A percentile compares a stretch with the other conserved stretches of the same genome.
Conservation (phyloP, 139 green algal genomes). For the Coccomyxa sp. region DNA sequence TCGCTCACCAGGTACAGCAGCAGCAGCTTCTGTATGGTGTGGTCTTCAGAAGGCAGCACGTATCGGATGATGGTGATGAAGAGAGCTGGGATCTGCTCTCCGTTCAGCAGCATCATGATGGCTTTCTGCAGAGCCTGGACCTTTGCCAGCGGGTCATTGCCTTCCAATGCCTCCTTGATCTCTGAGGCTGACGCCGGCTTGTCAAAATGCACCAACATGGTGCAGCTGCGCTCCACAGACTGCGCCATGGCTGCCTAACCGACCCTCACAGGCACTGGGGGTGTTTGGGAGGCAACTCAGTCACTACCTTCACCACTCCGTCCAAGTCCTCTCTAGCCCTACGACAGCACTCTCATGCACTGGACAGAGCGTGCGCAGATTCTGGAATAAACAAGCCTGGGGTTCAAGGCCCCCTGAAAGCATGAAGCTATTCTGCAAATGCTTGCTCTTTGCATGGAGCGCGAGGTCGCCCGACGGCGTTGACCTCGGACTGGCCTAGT, state of each 20-base stretch:
- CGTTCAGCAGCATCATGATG: conserved; percentile 88
- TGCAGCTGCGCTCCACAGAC: conserved; percentile 75
- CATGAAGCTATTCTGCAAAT: too few relatives aligned
- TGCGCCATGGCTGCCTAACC: conserved; percentile 42
- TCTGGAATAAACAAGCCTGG: too few relatives aligned
- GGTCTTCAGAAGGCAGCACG: conserved; percentile 96
- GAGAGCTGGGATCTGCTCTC: conserved; percentile 90
- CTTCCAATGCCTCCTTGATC: conserved; percentile 94
- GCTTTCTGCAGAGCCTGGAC: conserved; percentile 93
- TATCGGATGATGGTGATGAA: conserved; percentile 99
- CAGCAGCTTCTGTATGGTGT: conserved; percentile 97
- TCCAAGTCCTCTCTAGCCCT: too few relatives aligned
- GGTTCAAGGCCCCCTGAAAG: too few relatives aligned
- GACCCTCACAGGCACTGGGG: not conserved
- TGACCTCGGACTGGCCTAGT: too few relatives aligned
- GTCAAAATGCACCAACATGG: conserved; percentile 92
- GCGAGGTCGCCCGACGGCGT: too few relatives aligned
- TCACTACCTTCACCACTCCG: too few relatives aligned
- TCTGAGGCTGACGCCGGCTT: conserved; percentile 70
- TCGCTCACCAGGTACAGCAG: conserved; percentile 91
- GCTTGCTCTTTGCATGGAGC: too few relatives aligned
- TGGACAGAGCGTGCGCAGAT: too few relatives aligned
- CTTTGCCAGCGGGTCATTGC: conserved; percentile 76
- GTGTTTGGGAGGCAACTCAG: too few relatives aligned
- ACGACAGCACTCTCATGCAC: too few relatives aligned